These are phyloP conservation scores for Thuidium tamariscinum DNA, from an alignment of 225 moss, liverwort and hornwort genomes.

Conservation along the genomic window DNA sequence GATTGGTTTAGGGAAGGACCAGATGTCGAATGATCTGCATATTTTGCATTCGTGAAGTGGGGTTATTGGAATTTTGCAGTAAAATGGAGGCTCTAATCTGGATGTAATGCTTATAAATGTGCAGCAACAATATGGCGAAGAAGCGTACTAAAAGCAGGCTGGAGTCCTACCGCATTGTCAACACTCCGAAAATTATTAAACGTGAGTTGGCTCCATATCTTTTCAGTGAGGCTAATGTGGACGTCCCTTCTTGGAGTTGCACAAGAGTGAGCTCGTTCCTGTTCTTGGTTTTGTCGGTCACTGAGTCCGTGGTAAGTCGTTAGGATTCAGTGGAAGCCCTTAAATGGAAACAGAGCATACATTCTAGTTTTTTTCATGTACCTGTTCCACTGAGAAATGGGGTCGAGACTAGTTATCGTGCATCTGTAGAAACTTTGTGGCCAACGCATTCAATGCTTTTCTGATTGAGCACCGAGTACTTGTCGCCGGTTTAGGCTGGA, in stretches of 20 bases:
- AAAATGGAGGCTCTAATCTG: neutral
- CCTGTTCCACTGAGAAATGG: neutral
- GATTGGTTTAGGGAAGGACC: neutral
- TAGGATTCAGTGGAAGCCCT: neutral
- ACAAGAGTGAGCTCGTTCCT: neutral
- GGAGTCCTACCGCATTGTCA: conserved; percentile 28
- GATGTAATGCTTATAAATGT: neutral
- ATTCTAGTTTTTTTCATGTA: neutral
- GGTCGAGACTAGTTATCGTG: neutral
- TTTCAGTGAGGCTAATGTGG: neutral
- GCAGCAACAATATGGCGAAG: conserved; percentile 16
- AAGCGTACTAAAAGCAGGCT: conserved; percentile 30
- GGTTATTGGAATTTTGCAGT: neutral
- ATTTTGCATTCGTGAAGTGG: neutral
- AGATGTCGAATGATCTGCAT: neutral
- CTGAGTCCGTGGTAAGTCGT: neutral
- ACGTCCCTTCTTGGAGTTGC: neutral
- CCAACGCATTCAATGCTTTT: neutral
- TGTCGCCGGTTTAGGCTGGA: neutral
- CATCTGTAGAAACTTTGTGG: neutral
- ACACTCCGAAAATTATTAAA: conserved; percentile 24
- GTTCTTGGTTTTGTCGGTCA: neutral
- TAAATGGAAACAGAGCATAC: neutral
- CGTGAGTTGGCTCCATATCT: conserved; percentile 12
- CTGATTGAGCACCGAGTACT: neutral